phyloP scores from a whole-genome alignment of 345 rosid genomes.

The Salix brachista region DNA sequence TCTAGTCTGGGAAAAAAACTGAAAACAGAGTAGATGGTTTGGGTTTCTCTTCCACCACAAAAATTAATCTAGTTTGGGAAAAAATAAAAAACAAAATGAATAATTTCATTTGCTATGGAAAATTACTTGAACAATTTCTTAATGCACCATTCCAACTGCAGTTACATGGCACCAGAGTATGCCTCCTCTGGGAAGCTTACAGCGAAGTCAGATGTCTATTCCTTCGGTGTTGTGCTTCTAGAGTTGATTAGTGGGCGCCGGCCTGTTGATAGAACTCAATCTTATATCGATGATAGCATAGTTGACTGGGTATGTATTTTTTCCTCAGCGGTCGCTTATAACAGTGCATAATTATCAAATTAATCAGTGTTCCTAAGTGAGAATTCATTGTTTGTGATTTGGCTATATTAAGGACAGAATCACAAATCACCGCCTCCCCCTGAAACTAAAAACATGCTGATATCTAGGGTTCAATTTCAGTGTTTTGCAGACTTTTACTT shows the following conservation, averaged over 20 bases:
- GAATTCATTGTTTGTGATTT: neutral
- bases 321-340: neutral
- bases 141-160: slow-evolving; percentile 7
- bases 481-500: neutral
- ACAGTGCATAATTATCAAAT: neutral
- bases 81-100: no score
- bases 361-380: neutral
- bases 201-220: slow-evolving; percentile 29
- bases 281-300: slow-evolving; percentile 18
- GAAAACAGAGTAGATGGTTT: neutral
- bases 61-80: no score
- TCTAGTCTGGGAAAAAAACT: neutral
- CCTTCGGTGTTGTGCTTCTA: slow-evolving; percentile 34
- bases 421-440: neutral
- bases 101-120: neutral
- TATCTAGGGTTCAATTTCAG: neutral
- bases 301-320: slow-evolving; percentile 26
- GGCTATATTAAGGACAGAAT: neutral
- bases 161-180: slow-evolving; percentile 35
- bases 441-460: neutral
- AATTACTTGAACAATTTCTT: neutral
- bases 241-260: slow-evolving; percentile 24
- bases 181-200: slow-evolving; percentile 32
- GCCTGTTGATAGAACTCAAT: slow-evolving; percentile 24
- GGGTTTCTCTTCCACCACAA: neutral